Conservation (phyloP, 768 basidiomycete species). For the Mycena sanguinolenta region DNA sequence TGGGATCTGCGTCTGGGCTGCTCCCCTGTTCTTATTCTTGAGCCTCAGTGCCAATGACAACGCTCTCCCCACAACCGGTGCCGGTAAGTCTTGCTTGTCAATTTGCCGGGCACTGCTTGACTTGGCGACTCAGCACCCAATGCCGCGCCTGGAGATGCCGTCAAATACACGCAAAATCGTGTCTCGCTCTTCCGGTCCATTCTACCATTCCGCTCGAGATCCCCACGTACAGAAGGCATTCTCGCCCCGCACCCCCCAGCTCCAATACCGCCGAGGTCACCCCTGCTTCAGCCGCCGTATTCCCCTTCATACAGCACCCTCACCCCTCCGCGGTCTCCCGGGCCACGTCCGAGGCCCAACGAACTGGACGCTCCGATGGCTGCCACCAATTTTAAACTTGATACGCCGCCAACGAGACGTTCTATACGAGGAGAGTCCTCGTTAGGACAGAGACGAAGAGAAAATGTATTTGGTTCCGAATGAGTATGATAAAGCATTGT, state of each 20-base stretch:
- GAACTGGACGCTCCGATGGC: slow-evolving; percentile 51
- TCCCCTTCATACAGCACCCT: slow-evolving; percentile 43
- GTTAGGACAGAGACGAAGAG: slow-evolving; percentile 34
- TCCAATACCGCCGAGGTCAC: slow-evolving; percentile 47
- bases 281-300: slow-evolving; percentile 47
- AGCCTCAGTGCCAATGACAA: slow-evolving; percentile 98
- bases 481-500: slow-evolving; percentile 11
- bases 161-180: slow-evolving; percentile 44
- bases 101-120: slow-evolving; percentile 11
- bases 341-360: slow-evolving; percentile 48
- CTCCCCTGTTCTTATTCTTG: slow-evolving; percentile 94
- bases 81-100: slow-evolving; percentile 12
- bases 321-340: slow-evolving; percentile 55
- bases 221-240: slow-evolving; percentile 72
- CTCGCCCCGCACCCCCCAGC: slow-evolving; percentile 74
- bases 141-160: slow-evolving; percentile 17
- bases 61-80: slow-evolving; percentile 82
- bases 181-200: slow-evolving; percentile 80
- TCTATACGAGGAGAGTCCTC: slow-evolving; percentile 38
- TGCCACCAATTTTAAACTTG: slow-evolving; percentile 53
- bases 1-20: slow-evolving; percentile 87
- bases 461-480: slow-evolving; percentile 30
- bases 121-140: slow-evolving; percentile 1
- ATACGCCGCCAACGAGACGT: slow-evolving; percentile 58
- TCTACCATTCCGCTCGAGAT: slow-evolving; percentile 62